Base-by-base conservation (phyloP, 148 eudicot species). In the Oxyria digyna region DNA sequence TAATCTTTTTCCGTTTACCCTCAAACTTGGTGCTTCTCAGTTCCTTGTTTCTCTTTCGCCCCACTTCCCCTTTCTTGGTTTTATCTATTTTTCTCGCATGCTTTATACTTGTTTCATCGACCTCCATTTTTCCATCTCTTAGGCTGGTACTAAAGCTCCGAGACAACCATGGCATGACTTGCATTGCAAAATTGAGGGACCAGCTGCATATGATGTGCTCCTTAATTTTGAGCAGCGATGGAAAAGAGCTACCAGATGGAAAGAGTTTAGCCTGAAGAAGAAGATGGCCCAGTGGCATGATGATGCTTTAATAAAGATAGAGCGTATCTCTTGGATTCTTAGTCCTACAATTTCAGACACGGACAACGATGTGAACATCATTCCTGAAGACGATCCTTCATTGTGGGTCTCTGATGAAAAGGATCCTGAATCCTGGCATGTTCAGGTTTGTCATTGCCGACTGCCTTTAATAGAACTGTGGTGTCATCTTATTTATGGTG, bases 161-260 rank as follows among this genome's bases (percentile, higher is more conserved):
- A 90, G 99, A 72, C 86, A 94, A 73, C 97, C 99, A 32, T 94
- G 99, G 98, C 98, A 93, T 81, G 98, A 93, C 77, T 77, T 89
- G 76, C 98, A 93, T 74, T 86, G 95, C 79, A 84, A 78, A 77
- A 79, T 94, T 62, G 98, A 94, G 20, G 98, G 98, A 13, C 92
- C 95, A 78, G 98, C 98, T 77, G 98, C 96, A 64, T 93, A 89
- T 83, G 98, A 93, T 73, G 91, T 86, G 79, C 91, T 93, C 24
- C 76, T 90, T 69, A 94, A 94, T 77, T 94, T 94, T 78, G 99
- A 91, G 75, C 99, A 94, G 78, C 88, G 99, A 18, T 94, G 99
- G 99, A 91, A 64, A 75, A 94, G 76, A 75, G 87, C 97, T 42
- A 88, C 92, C 46, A 94, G 71, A 75, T 94, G 88, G 89, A 86